Base-by-base conservation (phyloP, 345 rosid genomes). In the Combretum micranthum region DNA sequence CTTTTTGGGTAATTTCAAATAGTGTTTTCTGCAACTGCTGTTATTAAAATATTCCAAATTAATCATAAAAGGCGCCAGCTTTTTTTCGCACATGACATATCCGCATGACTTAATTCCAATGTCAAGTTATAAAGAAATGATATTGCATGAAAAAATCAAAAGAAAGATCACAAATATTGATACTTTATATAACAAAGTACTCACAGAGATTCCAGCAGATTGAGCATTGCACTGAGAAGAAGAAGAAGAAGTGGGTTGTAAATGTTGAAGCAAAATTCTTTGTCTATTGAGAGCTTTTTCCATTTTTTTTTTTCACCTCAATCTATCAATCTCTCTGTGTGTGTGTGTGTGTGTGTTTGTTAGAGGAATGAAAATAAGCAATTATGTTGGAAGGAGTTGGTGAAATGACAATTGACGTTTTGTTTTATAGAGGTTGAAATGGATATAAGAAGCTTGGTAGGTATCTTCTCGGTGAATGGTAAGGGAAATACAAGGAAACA, bases 271-370 rank as follows among this genome's bases (percentile, higher is more conserved):
- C 67, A 93, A 68, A 66, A 93, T 65, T 66, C 67, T 76, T 64
- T 89, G 96, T 56, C 99, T 82, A 76, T 78, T 77, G n/a, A 75
- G 9, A 23, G 96, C 96, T 71, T 68, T 86, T 55, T 93, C 96
- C 99, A 88, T 83, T 22, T 71, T 67, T 52, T 58, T 17, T n/a
- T n/a, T 20, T 19, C 9, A 5, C 9, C 39, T 5, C 39, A 25
- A 48, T 15, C 37, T 23, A n/a, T n/a, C n/a, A n/a, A n/a, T n/a
- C n/a, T n/a, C 44, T n/a, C 10, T 37, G 12, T 26, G n/a, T n/a
- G n/a, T n/a, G n/a, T n/a, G n/a, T 13, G 13, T 52, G 21, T 61
- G 44, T 12, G 39, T 5, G 8, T 48, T 48, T 17, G 49, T 12
- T n/a, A 46, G 1, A 1, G 3, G 49, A 46, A 14, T 15, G 10